Evolutionary conservation across 129 eudicot species (phyloP), one percentile per base, ranked within the genome.

Genomic region (Flaveria brownii): DNA sequence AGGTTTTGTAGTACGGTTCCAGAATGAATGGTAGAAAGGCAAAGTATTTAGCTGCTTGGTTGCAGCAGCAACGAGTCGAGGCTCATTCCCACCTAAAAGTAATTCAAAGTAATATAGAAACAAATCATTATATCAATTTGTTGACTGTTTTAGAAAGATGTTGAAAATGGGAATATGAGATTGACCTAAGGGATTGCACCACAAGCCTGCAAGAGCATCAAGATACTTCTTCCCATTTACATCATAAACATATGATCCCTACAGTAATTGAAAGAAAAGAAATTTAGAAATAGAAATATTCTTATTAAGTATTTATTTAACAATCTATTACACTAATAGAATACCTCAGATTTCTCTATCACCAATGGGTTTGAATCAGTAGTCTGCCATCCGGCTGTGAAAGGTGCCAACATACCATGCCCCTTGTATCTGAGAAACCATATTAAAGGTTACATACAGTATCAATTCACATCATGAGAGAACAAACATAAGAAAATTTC

Each of bases 21-120:
- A 94, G 70, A 91, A 91, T 5, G 97, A 94, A 82, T 94, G 98
- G 74, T 94, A 94, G 73, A 94, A 94, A 1, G 98, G 98, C 80
- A 94, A 79, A 26, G 86, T 94, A 71, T 91, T 94, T 17, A 94
- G 89, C 73, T 94, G 97, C 68, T 82, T 83, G 71, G 78, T 80
- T 70, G 98, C 98, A 81, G 98, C 97, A 51, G 76, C 96, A 73
- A 91, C 75, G 50, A 94, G 90, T 5, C 97, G 96, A 54, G 93
- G 84, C 82, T 94, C 98, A 71, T 69, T 94, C 16, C 98, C 98
- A 68, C 98, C 98, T 94, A 83, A 68, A 78, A 52, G 7, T 15
- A 77, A 36, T 51, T 74, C 55, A 75, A 74, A 49, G n/a, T 54
- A 67, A 73, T 62, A 25, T 25, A 60, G 25, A 76, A 64, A 18